phyloP scores from a whole-genome alignment of 768 basidiomycete genomes.

The Cystofilobasidium capitatum region DNA sequence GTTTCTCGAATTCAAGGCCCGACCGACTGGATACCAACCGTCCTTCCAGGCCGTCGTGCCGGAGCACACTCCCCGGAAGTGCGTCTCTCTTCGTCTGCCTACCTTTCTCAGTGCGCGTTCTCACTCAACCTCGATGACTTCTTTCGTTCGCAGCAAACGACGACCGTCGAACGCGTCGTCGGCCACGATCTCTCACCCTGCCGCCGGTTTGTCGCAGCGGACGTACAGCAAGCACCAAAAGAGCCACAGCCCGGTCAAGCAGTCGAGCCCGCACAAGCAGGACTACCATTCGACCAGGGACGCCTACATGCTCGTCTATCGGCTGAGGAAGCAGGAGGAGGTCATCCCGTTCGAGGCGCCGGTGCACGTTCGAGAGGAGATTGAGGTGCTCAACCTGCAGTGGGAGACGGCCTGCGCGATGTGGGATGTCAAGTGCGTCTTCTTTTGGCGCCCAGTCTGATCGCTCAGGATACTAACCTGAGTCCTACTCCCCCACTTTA shows the following conservation, averaged over 20 bases:
- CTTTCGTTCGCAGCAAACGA: constrained; percentile 32
- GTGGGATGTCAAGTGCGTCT: constrained; percentile 47
- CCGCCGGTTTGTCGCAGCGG: constrained; percentile 1
- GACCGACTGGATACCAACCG: background rate
- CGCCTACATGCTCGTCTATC: constrained; percentile 92
- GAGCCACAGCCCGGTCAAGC: background rate
- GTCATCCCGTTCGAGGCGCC: background rate
- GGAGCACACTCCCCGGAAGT: background rate
- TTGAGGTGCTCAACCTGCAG: constrained; percentile 44
- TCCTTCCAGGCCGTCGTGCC: background rate
- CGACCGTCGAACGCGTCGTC: constrained; percentile 31
- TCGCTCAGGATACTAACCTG: constrained; percentile 28
- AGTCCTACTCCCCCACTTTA: background rate
- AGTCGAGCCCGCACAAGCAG: background rate
- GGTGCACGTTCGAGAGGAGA: constrained; percentile 6
- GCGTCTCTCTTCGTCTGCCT: background rate
- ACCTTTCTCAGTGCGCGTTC: no score
- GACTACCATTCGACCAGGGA: constrained; percentile 52
- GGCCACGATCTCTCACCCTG: constrained; percentile 40
- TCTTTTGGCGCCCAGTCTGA: constrained; percentile 41
- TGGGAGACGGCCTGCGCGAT: constrained; percentile 51
- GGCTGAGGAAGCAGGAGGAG: constrained; percentile 41
- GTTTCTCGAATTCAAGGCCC: background rate
- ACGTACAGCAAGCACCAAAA: background rate
- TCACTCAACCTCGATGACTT: background rate